phyloP scores from a whole-genome alignment of 352 stramenopile genomes.

The Phytophthora vignae region DNA sequence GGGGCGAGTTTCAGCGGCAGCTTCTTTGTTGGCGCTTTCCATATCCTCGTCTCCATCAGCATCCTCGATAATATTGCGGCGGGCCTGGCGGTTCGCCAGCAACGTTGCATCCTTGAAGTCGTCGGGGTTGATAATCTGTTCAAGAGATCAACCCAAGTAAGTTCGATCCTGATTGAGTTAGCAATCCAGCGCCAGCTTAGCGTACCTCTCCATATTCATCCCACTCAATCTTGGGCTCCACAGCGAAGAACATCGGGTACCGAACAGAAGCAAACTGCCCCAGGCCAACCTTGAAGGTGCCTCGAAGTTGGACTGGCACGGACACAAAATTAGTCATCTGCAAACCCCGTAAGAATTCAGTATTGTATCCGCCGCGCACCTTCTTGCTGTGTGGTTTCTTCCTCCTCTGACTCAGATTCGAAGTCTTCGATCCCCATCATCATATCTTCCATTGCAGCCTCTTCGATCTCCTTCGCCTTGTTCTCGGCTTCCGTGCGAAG shows the following conservation, averaged over 20 bases:
- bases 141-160: background rate
- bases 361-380: slow-evolving; percentile 31
- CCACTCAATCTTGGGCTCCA: slow-evolving; percentile 89
- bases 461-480: slow-evolving; percentile 90
- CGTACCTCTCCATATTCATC: slow-evolving; percentile 89
- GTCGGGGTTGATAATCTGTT: slow-evolving; percentile 81
- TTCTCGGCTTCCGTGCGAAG: slow-evolving; percentile 86
- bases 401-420: slow-evolving; percentile 85
- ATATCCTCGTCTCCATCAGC: slow-evolving; percentile 74
- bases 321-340: background rate
- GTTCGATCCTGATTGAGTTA: too few relatives aligned
- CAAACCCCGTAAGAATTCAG: background rate
- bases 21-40: slow-evolving; percentile 70
- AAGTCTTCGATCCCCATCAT: slow-evolving; percentile 93
- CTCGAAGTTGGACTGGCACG: slow-evolving; percentile 73
- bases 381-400: slow-evolving; percentile 66
- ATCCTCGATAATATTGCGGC: slow-evolving; percentile 70
- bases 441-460: slow-evolving; percentile 92
- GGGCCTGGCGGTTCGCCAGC: slow-evolving; percentile 63
- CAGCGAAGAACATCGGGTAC: slow-evolving; percentile 90
- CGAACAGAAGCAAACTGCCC: slow-evolving; percentile 86
- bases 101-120: slow-evolving; percentile 85
- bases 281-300: slow-evolving; percentile 88
- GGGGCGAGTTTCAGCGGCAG: slow-evolving; percentile 66
- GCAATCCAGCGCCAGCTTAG: too few relatives aligned